phyloP scores from a whole-genome alignment of 352 stramenopile species.

The Pythium folliculosum region DNA sequence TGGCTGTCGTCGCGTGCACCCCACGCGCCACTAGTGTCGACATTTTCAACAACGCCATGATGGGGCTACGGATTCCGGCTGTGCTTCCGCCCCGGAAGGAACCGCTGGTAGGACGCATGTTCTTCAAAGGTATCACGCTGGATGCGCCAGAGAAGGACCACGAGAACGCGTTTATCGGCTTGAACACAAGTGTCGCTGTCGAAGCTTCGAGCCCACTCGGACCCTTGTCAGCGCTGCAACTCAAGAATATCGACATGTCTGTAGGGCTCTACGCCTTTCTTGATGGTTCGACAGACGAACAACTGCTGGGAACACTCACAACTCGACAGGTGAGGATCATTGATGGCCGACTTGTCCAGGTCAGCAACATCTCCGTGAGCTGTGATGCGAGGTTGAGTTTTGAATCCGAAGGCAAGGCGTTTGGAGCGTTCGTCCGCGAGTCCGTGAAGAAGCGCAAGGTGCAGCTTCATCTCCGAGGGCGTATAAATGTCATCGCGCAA shows the following conservation, averaged over 20 bases:
- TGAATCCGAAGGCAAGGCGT: conserved; percentile 41
- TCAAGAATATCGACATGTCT: conserved; percentile 63
- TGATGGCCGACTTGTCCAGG: conserved; percentile 50
- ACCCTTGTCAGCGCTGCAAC: conserved; percentile 51
- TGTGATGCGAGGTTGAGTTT: conserved; percentile 55
- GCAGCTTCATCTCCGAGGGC: conserved; percentile 48
- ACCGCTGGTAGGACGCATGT: conserved; percentile 60
- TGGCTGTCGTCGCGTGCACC: conserved; percentile 66
- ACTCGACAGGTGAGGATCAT: conserved; percentile 59
- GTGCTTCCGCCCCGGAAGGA: conserved; percentile 60
- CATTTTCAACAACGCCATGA: conserved; percentile 75
- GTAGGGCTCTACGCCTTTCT: conserved; percentile 45
- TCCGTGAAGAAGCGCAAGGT: conserved; percentile 57
- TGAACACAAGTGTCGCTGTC: conserved; percentile 61
- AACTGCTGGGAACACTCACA: conserved; percentile 48
- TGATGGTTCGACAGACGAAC: conserved; percentile 23
- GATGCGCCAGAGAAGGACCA: conserved; percentile 41
- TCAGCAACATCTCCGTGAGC: conserved; percentile 74
- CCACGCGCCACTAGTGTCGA: conserved; percentile 61
- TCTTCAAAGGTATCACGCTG: conserved; percentile 61
- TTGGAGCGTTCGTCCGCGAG: conserved; percentile 70
- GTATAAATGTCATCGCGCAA: conserved; percentile 59
- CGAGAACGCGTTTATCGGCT: conserved; percentile 45
- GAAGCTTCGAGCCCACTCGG: conserved; percentile 71
- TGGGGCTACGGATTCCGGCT: conserved; percentile 66